Percentiles rank a stretch among this genome's conserved stretches.
phyloP scores from a whole-genome alignment of 1,284 basidiomycete species.

The Pholiota adiposa region DNA sequence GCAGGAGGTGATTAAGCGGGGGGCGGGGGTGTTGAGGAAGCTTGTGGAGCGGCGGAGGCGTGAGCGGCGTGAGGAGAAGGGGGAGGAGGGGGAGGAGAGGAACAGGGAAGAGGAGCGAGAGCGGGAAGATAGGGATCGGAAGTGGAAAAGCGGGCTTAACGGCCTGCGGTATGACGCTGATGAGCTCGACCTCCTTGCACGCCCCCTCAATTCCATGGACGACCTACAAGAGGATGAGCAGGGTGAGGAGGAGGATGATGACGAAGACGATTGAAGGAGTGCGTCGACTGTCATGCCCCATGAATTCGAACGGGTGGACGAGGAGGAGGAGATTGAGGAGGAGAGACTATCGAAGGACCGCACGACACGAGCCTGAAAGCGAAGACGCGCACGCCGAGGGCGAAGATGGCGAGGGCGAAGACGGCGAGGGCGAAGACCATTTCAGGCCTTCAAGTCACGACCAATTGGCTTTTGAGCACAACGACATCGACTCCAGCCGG shows the following conservation, averaged over 20 bases:
- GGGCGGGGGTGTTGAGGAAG: constrained; percentile 75
- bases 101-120: constrained; percentile 21
- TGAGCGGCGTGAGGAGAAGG: too few species aligned
- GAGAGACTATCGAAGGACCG: constrained; percentile 25
- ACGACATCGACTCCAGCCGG: constrained; percentile 67
- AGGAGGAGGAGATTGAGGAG: constrained; percentile 62
- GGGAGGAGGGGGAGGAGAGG: constrained; percentile 3
- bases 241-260: constrained; percentile 46
- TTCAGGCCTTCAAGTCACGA: constrained; percentile 4
- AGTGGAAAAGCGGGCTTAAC: too few species aligned
- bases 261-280: constrained; percentile 62
- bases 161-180: constrained; percentile 6
- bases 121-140: too few species aligned
- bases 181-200: background rate
- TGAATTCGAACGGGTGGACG: constrained; percentile 74
- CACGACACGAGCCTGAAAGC: constrained; percentile 44
- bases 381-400: constrained; percentile 60
- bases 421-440: background rate
- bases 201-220: constrained; percentile 7
- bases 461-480: constrained; percentile 34
- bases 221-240: constrained; percentile 27
- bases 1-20: constrained; percentile 84
- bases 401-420: constrained; percentile 47
- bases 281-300: constrained; percentile 67
- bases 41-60: constrained; percentile 46